Base-by-base conservation (phyloP, 495 filamentous ascomycete genomes). In the Rhypophila decipiens region DNA sequence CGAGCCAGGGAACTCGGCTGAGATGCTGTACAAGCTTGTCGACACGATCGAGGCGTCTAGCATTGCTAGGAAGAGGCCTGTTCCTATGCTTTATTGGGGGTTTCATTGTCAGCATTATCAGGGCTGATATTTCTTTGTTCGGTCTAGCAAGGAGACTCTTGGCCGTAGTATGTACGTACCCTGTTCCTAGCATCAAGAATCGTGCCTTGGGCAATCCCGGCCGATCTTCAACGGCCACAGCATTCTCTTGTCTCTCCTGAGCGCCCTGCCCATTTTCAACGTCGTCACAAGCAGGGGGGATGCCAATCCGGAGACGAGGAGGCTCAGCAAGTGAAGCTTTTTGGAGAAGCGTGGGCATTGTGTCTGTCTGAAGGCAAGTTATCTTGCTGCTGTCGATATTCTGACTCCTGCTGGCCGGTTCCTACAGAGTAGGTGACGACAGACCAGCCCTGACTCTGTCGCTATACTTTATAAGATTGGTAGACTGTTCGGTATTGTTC, bases 41-140 rank as follows among this genome's bases (percentile, higher is more conserved):
- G 72, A 69, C 5, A 76, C 65, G 22, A 76, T 73, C 21, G 71
- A 73, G 1, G 62, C 56, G 51, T 74, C 72, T 21, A 74, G 44
- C 44, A 47, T 39, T 4, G 44, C 18, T n/a, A 47, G 44, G 19
- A 47, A 47, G 10, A 47, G 22, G 13, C 44, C 44, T 1, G 20
- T 31, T 19, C 35, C 44, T 5, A 47, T 34, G n/a, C 44, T 47
- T 40, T 22, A 11, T 11, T 3, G 21, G 12, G 11, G 20, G 9
- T 39, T 11, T 46, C 20, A 8, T 24, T 24, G 15, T 20, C 9
- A 15, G 10, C 10, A 12, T 8, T 24, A 22, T 23, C 39, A 12
- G 10, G 17, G 39, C 39, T 2, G 29, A 24, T 34, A 10, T 15
- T 9, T 12, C n/a, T n/a, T n/a, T n/a, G n/a, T 44, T 4, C 17